Base-by-base conservation (phyloP, 176 grass and related monocot species). In the Musa itinerans region DNA sequence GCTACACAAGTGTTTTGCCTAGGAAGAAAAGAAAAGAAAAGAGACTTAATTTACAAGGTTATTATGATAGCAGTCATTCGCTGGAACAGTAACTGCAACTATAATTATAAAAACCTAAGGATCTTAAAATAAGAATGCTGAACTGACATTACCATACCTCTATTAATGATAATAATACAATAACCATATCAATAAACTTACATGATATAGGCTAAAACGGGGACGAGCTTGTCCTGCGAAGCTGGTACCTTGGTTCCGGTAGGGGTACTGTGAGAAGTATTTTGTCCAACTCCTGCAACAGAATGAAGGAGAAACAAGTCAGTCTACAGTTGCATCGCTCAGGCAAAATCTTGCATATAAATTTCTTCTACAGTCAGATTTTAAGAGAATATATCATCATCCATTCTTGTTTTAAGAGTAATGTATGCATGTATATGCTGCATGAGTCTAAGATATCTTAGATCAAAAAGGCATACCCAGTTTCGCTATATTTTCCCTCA, bases 251-350 rank as follows among this genome's bases (percentile, higher is more conserved):
- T 12, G 71, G 71, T 73, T 73, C 52, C 2, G 52, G 71, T 56
- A 54, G 21, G 13, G 71, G 71, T 26, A 73, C 10, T 0, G 12
- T 5, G 21, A 25, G 15, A 17, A 73, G 12, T 15, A 73, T 73
- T 15, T 55, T 53, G 52, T 73, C 71, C n/a, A 73, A 73, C 52
- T 73, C 71, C 71, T 73, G 20, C 50, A 56, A 56, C 65, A 34
- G 57, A 62, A 1, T 61, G 17, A n/a, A 61, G 57, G 57, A 61
- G 20, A 61, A 19, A n/a, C 7, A 61, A 61, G 57, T 61, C 17
- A 61, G 57, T 43, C 6, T 43, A 43, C 34, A 43, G 34, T 43
- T 43, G 34, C 34, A 43, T 43, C 34, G 34, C 34, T 43, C 34
- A 0, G 34, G 34, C 16, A 8, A 59, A n/a, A 19, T 17, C 17